phyloP scores from a whole-genome alignment of 805 yeast genomes.

The Ogataea naganishii region DNA sequence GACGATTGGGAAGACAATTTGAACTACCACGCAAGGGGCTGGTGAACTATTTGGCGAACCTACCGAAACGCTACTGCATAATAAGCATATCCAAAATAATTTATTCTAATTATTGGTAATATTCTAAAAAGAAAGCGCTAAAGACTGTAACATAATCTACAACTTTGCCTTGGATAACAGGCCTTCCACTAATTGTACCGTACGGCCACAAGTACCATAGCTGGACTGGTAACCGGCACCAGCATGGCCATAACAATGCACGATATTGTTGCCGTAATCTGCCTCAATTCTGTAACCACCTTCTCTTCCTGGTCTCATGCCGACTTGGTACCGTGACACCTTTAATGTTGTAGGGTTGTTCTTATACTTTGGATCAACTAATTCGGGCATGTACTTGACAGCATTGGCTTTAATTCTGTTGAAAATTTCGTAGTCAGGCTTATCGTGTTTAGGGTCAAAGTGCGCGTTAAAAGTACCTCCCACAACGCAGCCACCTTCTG shows the following conservation, averaged over 20 bases:
- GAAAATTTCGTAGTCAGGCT: slow-evolving; percentile 34
- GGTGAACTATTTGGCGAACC: too few relatives aligned
- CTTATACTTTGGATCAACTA: slow-evolving; percentile 18
- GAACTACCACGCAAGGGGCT: slow-evolving; percentile 33
- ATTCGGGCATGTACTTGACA: slow-evolving; percentile 28
- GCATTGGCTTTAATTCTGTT: slow-evolving; percentile 41
- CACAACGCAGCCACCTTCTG: slow-evolving; percentile 63
- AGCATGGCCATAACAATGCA: slow-evolving; percentile 66
- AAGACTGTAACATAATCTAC: too few relatives aligned
- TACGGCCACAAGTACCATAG: too few relatives aligned
- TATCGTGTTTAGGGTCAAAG: slow-evolving; percentile 8
- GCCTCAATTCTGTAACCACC: slow-evolving; percentile 51
- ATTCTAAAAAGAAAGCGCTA: too few relatives aligned
- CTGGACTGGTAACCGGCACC: slow-evolving; percentile 78
- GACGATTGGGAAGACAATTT: slow-evolving; percentile 22
- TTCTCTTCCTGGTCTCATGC: slow-evolving; percentile 57
- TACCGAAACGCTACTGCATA: too few relatives aligned
- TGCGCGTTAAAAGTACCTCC: slow-evolving; percentile 39
- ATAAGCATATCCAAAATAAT: too few relatives aligned
- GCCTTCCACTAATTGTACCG: too few relatives aligned
- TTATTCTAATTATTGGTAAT: too few relatives aligned
- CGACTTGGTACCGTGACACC: slow-evolving; percentile 45
- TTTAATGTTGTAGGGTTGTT: slow-evolving; percentile 31
- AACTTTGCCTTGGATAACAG: too few relatives aligned
- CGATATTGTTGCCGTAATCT: slow-evolving; percentile 25